A percentile compares a stretch with the other conserved stretches of the same genome.
These are phyloP conservation scores for Colletotrichum acutatum DNA, from an alignment of 2,329 filamentous ascomycete genomes.

Conservation along the genomic window DNA sequence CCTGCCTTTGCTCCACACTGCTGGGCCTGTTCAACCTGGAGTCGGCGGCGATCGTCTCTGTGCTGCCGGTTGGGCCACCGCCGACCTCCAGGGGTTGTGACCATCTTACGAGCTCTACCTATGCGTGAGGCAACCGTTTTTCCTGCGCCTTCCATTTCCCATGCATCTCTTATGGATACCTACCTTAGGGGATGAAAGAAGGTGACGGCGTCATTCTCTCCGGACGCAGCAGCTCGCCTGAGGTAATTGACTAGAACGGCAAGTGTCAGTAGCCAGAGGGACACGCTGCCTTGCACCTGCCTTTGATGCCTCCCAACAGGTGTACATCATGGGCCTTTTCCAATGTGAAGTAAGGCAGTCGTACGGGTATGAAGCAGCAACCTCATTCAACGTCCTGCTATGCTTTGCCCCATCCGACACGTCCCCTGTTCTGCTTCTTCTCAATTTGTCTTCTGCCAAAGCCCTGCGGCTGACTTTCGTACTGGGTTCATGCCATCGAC, in stretches of 20 bases:
- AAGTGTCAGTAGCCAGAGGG: too few species aligned
- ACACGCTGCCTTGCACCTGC: too few species aligned
- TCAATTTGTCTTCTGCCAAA: background rate
- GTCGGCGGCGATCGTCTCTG: conserved; percentile 29
- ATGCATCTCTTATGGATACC: background rate
- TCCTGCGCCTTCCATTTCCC: background rate
- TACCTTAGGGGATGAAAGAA: background rate
- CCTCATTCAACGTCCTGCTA: background rate
- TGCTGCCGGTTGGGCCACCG: conserved; percentile 26
- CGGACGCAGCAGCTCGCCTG: too few species aligned
- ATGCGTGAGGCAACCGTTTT: background rate
- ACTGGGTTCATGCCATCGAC: conserved; percentile 4
- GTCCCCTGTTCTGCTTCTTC: background rate
- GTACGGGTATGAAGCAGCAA: background rate
- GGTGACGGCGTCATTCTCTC: background rate
- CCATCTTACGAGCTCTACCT: conserved; percentile 23
- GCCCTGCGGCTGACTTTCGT: conserved; percentile 4
- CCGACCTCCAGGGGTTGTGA: conserved; percentile 24
- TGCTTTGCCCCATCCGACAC: background rate
- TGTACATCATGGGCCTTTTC: background rate
- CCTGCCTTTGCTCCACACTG: background rate
- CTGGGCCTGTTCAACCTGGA: conserved; percentile 13
- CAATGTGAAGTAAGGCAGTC: too few species aligned
- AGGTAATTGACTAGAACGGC: too few species aligned
- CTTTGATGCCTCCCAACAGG: too few species aligned